Percentiles rank a stretch among this genome's conserved stretches.
These are phyloP conservation scores for Diaporthe longicolla DNA, from an alignment of 2,329 filamentous ascomycete genomes.

Conservation along the genomic window DNA sequence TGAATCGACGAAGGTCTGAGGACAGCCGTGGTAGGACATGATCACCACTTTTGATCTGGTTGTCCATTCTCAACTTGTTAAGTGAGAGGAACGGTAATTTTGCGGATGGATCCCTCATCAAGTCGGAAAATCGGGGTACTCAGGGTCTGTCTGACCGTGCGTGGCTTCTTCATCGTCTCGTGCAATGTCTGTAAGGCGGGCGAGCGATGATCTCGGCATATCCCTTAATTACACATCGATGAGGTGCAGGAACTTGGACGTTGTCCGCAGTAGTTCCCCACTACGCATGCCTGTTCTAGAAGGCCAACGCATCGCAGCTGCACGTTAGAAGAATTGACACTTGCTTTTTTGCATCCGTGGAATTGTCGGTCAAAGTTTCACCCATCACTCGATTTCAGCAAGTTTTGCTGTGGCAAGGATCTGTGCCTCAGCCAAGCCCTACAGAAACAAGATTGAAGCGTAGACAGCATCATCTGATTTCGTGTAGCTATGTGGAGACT, in stretches of 20 bases:
- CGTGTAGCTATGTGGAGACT: not conserved
- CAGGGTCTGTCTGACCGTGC: not conserved
- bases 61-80: not conserved
- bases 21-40: not conserved
- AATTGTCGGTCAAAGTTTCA: slow-evolving; percentile 3
- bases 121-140: not conserved
- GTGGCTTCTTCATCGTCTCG: not conserved
- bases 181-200: not conserved
- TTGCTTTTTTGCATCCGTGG: slow-evolving; percentile 5
- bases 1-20: not conserved
- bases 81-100: not conserved
- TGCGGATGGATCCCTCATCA: not conserved
- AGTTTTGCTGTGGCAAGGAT: not conserved
- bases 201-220: not conserved
- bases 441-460: slow-evolving; percentile 15
- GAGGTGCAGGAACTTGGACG: not conserved
- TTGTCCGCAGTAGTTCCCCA: not conserved
- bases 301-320: not conserved
- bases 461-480: not conserved
- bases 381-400: not conserved
- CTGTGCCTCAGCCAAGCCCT: slow-evolving; percentile 17
- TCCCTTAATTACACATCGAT: not conserved
- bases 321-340: not conserved
- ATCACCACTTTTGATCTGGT: not conserved
- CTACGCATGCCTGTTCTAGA: not conserved